Evolutionary conservation across 306 rosid species (phyloP), one percentile per base, ranked within the genome.

Genomic region (Begonia fuchsioides): DNA sequence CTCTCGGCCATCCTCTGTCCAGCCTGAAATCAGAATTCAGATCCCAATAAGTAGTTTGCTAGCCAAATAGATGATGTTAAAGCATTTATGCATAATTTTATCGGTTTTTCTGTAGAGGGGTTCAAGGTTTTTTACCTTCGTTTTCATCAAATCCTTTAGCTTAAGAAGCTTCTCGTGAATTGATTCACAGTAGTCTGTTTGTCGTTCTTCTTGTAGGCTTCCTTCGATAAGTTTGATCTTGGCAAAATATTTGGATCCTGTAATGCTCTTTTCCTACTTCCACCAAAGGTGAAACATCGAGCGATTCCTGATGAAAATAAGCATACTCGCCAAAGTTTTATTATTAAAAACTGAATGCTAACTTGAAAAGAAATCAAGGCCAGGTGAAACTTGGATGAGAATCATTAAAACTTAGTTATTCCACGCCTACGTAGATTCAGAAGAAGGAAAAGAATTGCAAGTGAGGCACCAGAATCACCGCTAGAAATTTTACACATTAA

Each of bases 251-350:
- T 73, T 39, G 88, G 95, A 76, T 83, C 75, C 32, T 83, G 93
- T 49, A 83, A 72, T 51, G 55, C 46, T 64, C 74, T 68, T 48
- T 75, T 76, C 76, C 76, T 83, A 62, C 81, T 83, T 62, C 95
- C 96, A 2, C 96, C 95, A 39, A 83, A 88, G 53, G 90, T 88
- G 69, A 83, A 88, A 73, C 96, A 88, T 18, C 95, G 86, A 13
- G 96, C 95, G 64, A 88, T 72, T 57, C 95, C 96, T 88, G 58
- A 41, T 8, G 3, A 26, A 26, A 26, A 26, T 26, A 5, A 26
- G 8, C 7, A 26, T 26, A 26, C 8, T 26, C 35, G 8, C 35
- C 1, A 1, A 26, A 26, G 35, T 26, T 26, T 26, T 26, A 26
- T 26, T 26, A 26, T 5, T 26, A 26, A 1, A 26, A 26, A 3